A percentile compares a stretch with the other conserved stretches of the same genome.
phyloP scores from a whole-genome alignment of 345 rosid genomes.

The Camelina hispida region DNA sequence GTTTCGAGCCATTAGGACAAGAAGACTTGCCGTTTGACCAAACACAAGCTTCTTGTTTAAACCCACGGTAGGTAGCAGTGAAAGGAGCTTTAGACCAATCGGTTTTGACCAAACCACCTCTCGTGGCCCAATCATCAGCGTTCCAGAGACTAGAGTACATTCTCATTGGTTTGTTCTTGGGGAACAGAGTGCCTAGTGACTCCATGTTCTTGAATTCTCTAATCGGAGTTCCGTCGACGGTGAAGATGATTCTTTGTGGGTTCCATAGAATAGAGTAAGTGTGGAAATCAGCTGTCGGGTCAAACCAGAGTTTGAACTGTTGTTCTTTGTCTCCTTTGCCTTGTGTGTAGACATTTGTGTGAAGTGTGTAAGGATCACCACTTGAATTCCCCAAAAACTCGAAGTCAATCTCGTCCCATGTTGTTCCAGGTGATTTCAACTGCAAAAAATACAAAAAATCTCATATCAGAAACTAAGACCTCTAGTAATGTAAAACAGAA shows the following conservation, averaged over 20 bases:
- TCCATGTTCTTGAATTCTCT: constrained; percentile 69
- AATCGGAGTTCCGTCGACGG: constrained; percentile 61
- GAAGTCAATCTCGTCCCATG: constrained; percentile 76
- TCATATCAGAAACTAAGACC: neutral
- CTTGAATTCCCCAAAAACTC: constrained; percentile 69
- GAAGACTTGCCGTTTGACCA: constrained; percentile 50
- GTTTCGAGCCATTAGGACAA: constrained; percentile 34
- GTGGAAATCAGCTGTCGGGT: constrained; percentile 64
- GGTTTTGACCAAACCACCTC: constrained; percentile 65
- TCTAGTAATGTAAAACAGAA: neutral
- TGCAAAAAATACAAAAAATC: constrained; percentile 19
- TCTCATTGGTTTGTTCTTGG: constrained; percentile 59
- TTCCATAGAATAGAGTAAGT: constrained; percentile 67
- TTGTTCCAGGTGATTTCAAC: constrained; percentile 63
- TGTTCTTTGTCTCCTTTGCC: constrained; percentile 73
- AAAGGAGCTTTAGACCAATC: constrained; percentile 70
- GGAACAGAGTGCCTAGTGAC: constrained; percentile 55
- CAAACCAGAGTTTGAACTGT: constrained; percentile 72
- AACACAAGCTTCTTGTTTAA: constrained; percentile 56
- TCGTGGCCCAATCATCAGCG: constrained; percentile 69
- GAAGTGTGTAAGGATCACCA: constrained; percentile 71
- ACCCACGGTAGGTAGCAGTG: constrained; percentile 60
- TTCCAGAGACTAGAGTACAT: constrained; percentile 69
- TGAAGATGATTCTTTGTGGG: constrained; percentile 62
- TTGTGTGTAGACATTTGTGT: constrained; percentile 61